These are phyloP conservation scores for Hypoxylon sp. DNA, from an alignment of 2,329 filamentous ascomycete species.

Conservation along the genomic window DNA sequence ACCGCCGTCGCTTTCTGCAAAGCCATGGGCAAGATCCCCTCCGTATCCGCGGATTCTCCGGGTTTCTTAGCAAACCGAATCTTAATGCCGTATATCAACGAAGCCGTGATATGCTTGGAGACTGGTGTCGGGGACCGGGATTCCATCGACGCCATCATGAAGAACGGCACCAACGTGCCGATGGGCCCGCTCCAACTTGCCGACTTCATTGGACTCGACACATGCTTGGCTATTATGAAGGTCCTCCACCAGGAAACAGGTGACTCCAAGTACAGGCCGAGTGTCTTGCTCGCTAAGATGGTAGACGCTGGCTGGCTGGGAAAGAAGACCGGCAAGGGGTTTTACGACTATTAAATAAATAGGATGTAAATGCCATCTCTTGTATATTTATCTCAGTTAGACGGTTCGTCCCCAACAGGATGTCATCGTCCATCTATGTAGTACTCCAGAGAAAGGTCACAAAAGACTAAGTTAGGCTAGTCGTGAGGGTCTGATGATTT, in stretches of 20 bases:
- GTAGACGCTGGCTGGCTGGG: slow-evolving; percentile 97
- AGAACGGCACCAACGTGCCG: slow-evolving; percentile 97
- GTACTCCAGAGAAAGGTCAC: not conserved
- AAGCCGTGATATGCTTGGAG: slow-evolving; percentile 93
- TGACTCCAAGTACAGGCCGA: slow-evolving; percentile 94
- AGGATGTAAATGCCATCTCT: slow-evolving; percentile 6
- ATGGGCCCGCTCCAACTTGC: slow-evolving; percentile 96
- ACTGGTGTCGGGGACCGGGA: slow-evolving; percentile 90
- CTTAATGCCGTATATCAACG: slow-evolving; percentile 99
- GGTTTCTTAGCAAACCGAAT: slow-evolving; percentile 98
- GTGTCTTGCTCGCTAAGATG: slow-evolving; percentile 91
- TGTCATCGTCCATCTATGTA: too few species aligned
- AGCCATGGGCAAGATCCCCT: slow-evolving; percentile 92
- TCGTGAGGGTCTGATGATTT: not conserved
- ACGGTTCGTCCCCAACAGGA: not conserved
- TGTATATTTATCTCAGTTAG: not conserved
- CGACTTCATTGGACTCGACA: slow-evolving; percentile 97
- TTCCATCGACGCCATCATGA: slow-evolving; percentile 98
- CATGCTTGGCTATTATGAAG: slow-evolving; percentile 96
- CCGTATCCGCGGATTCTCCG: slow-evolving; percentile 87
- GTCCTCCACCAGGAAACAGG: slow-evolving; percentile 92
- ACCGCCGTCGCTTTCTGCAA: slow-evolving; percentile 88
- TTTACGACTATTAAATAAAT: slow-evolving; percentile 80
- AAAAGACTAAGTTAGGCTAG: not conserved
- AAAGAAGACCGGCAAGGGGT: slow-evolving; percentile 97